These are phyloP conservation scores for Hypoxylon lenormandii DNA, from an alignment of 495 filamentous ascomycete species.

Conservation along the genomic window DNA sequence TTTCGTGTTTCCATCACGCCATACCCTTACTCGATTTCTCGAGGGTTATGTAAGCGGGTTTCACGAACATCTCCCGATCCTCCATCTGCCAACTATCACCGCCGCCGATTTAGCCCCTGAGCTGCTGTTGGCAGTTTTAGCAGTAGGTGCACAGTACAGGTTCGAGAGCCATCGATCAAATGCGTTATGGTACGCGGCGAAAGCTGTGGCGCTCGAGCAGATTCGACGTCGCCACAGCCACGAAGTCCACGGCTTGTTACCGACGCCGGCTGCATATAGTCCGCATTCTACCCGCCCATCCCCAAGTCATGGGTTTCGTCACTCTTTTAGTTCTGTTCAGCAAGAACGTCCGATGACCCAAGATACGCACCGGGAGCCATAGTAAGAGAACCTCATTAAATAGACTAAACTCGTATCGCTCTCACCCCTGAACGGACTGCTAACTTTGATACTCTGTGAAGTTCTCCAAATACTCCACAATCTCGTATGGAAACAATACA, in stretches of 20 bases:
- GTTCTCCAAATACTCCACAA: slow-evolving; percentile 65
- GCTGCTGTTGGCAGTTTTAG: slow-evolving; percentile 71
- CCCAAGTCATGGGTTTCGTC: slow-evolving; percentile 62
- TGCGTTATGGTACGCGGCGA: slow-evolving; percentile 76
- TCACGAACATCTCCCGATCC: slow-evolving; percentile 75
- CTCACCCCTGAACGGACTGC: slow-evolving; percentile 1
- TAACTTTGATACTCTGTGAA: slow-evolving; percentile 42
- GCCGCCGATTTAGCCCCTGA: slow-evolving; percentile 67
- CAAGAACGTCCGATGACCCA: slow-evolving; percentile 64
- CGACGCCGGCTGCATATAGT: slow-evolving; percentile 63
- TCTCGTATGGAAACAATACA: slow-evolving; percentile 68
- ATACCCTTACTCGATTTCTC: slow-evolving; percentile 73
- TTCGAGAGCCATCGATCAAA: slow-evolving; percentile 76
- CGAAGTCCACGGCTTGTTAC: slow-evolving; percentile 63
- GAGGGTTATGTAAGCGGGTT: slow-evolving; percentile 76
- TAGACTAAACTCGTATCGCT: background rate
- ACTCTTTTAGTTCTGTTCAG: slow-evolving; percentile 65
- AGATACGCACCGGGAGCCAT: slow-evolving; percentile 65
- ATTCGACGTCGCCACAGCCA: slow-evolving; percentile 66
- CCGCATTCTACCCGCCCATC: slow-evolving; percentile 65
- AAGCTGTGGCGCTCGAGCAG: slow-evolving; percentile 65
- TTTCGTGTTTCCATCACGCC: slow-evolving; percentile 73
- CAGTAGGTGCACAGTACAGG: slow-evolving; percentile 75
- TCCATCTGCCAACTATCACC: slow-evolving; percentile 73
- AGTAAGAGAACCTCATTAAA: slow-evolving; percentile 50